A percentile compares a stretch with the other conserved stretches of the same genome.
phyloP scores from a whole-genome alignment of 768 basidiomycete species.

The Boletus pseudopeckii region DNA sequence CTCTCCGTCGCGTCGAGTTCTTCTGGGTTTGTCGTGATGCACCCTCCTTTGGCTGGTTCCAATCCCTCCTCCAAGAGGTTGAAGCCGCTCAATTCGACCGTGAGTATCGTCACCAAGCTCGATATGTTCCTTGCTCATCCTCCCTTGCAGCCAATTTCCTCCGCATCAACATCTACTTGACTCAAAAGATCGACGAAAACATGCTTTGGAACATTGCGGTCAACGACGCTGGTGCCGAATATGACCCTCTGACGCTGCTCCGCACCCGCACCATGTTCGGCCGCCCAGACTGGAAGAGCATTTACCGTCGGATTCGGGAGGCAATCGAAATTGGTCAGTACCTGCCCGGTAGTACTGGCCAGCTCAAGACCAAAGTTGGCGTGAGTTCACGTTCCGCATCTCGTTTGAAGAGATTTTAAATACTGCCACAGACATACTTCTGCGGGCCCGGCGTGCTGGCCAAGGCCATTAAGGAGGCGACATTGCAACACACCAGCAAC shows the following conservation, averaged over 20 bases:
- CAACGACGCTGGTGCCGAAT: constrained; percentile 80
- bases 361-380: constrained; percentile 79
- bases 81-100: constrained; percentile 88
- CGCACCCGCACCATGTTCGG: constrained; percentile 89
- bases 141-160: constrained; percentile 73
- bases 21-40: constrained; percentile 92
- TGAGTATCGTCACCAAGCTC: constrained; percentile 38
- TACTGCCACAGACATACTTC: constrained; percentile 67
- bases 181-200: constrained; percentile 79
- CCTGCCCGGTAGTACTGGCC: constrained; percentile 71
- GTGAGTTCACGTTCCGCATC: constrained; percentile 42
- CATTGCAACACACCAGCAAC: constrained; percentile 49
- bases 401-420: not conserved
- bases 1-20: constrained; percentile 86
- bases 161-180: constrained; percentile 87
- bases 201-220: constrained; percentile 92
- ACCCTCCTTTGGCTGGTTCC: constrained; percentile 99
- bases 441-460: constrained; percentile 79
- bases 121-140: constrained; percentile 10
- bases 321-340: constrained; percentile 83
- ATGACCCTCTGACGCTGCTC: constrained; percentile 86
- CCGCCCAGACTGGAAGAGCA: constrained; percentile 83
- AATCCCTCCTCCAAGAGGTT: constrained; percentile 80
- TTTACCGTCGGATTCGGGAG: constrained; percentile 70
- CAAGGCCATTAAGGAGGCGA: constrained; percentile 72